Evolutionary conservation across 257 asterid species (phyloP), one percentile per base, ranked within the genome.

Genomic region (Fraxinus americana): DNA sequence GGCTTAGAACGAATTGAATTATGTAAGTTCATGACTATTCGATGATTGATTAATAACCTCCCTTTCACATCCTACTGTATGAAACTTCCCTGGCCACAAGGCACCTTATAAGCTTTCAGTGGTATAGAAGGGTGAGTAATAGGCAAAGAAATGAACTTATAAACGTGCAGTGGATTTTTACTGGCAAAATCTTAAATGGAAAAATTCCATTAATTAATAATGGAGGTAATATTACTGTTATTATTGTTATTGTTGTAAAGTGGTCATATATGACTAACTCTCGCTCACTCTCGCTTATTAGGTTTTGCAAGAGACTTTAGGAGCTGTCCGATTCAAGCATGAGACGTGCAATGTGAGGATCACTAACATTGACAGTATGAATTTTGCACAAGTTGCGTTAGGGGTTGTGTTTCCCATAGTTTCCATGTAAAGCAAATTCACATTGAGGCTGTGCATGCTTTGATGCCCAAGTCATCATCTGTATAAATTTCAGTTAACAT

Each of bases 41-140:
- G 78, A 76, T 79, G 80, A 76, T 67, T 19, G 81, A 81, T 48
- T n/a, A 73, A 73, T 83, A 73, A 54, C 27, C 25, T n/a, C 29
- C 27, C 10, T n/a, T 2, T 48, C 59, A 48, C 7, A 16, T n/a
- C 59, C 25, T 7, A 57, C 66, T n/a, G 12, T n/a, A n/a, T 5
- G 10, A 57, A 57, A n/a, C 66, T 17, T 57, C 12, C 25, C 4
- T 0, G 25, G 11, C 66, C 66, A n/a, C 29, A 19, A n/a, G 66
- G 11, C 66, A n/a, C 29, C 66, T 1, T n/a, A 27, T 57, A 57
- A 5, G 29, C 27, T n/a, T n/a, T n/a, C 21, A 57, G 12, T n/a
- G 6, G 66, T 6, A 48, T n/a, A 57, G 66, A 57, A n/a, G 29
- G 27, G 21, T 5, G 4, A 1, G 65, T 57, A n/a, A 57, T 57